Percentiles rank a stretch among this genome's conserved stretches.
phyloP scores from a whole-genome alignment of 2,329 filamentous ascomycete genomes.

The Nectriaceae sp. region DNA sequence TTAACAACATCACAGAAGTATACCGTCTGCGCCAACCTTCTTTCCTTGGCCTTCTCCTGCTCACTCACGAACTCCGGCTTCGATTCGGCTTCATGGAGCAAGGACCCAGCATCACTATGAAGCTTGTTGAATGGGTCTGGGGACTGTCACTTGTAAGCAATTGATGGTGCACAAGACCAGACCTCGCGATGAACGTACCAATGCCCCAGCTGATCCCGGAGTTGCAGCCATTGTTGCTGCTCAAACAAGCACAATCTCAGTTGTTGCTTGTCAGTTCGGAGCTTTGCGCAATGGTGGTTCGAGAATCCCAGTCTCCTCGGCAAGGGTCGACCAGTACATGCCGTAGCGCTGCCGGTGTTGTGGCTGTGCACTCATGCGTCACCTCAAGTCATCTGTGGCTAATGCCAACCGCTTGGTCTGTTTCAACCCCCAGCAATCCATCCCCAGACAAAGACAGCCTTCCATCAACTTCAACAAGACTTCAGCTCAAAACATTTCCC shows the following conservation, averaged over 20 bases:
- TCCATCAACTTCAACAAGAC: too few relatives aligned
- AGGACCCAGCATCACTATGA: constrained; percentile 37
- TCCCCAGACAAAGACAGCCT: too few relatives aligned
- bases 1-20: too few relatives aligned
- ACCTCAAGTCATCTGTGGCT: too few relatives aligned
- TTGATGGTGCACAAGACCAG: constrained; percentile 5
- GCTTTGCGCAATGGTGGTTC: constrained; percentile 23
- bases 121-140: constrained; percentile 43
- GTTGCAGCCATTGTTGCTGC: constrained; percentile 36
- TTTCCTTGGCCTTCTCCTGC: constrained; percentile 42
- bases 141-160: constrained; percentile 31
- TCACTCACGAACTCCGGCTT: constrained; percentile 37
- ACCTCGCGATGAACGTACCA: constrained; percentile 27
- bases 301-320: constrained; percentile 19
- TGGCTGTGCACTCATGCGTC: neutral
- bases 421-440: too few relatives aligned
- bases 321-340: constrained; percentile 12
- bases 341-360: neutral
- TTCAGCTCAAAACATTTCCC: too few relatives aligned
- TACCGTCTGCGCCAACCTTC: constrained; percentile 41
- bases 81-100: constrained; percentile 42
- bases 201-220: constrained; percentile 29
- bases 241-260: constrained; percentile 11
- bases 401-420: too few relatives aligned
- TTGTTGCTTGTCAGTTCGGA: constrained; percentile 20